Evolutionary conservation across 2,329 filamentous ascomycete species (phyloP).

Genomic region (Pseudogymnoascus sp.): DNA sequence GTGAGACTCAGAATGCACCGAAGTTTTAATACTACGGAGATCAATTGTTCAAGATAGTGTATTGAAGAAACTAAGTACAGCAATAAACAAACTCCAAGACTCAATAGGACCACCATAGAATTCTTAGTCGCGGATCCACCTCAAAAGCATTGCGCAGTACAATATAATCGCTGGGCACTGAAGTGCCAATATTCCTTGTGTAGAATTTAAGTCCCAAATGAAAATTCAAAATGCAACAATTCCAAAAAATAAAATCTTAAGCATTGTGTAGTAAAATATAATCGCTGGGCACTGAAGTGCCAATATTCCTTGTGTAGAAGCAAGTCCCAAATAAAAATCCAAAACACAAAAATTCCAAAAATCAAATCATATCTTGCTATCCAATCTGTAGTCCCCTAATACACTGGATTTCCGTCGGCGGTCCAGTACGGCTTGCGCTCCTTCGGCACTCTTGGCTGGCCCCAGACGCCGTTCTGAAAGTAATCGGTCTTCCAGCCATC

Average conservation of each 20-base stretch:
- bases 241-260: neutral
- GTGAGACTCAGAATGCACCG: neutral
- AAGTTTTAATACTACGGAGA: neutral
- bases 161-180: neutral
- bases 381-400: neutral
- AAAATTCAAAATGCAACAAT: neutral
- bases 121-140: neutral
- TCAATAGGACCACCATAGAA: neutral
- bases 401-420: neutral
- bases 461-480: neutral
- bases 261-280: neutral
- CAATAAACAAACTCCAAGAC: neutral
- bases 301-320: neutral
- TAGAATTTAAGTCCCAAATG: neutral
- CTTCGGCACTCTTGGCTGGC: neutral
- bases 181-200: neutral
- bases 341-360: neutral
- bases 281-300: neutral
- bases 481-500: constrained; percentile 9
- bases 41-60: neutral
- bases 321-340: neutral
- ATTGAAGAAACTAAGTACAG: neutral
- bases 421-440: neutral
- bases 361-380: neutral
- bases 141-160: neutral